Base-by-base conservation (phyloP, 352 stramenopile species). In the Pythium volutum region DNA sequence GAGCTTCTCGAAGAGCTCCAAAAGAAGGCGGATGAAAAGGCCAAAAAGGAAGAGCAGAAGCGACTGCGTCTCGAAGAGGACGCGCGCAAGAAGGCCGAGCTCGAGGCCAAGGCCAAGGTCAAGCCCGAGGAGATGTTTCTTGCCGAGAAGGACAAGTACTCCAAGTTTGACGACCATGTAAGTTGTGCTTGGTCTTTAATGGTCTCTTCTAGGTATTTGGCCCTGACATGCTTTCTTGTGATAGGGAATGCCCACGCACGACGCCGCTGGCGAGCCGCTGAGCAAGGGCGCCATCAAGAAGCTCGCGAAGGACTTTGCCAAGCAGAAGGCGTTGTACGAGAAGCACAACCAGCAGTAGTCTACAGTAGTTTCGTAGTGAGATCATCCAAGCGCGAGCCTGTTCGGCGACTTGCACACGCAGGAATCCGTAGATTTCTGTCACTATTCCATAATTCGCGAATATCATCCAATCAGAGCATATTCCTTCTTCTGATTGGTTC, bases 281-380 rank as follows among this genome's bases (percentile, higher is more conserved):
- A 97, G 93, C 59, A 99, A 99, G 81, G 96, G 86, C 50, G 75
- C 87, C 29, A 76, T 91, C 51, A 99, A 99, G 79, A 99, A 99
- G 74, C 81, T 99, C 53, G 78, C 85, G 20, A 99, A 99, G 76
- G 95, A 98, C 48, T 88, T 96, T 71, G 77, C 88, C 46, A 99
- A 99, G 76, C 97, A 99, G 67, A 96, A 95, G 66, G 84, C 93
- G 64, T 73, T 95, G 2, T 94, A 87, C 64, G 83, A 95, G 25
- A 94, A 95, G 73, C 71, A 87, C 61, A 58, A 68, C 61, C 54
- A 68, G 45, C 45, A 52, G 45, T 52, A 51, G 41, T n/a, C n/a
- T n/a, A n/a, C n/a, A n/a, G 22, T 46, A n/a, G 12, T 0, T 5
- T 11, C 12, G 11, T 23, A 26, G 5, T 38, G n/a, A n/a, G n/a